A percentile compares a stretch with the other conserved stretches of the same genome.
Evolutionary conservation across 1,284 basidiomycete species (phyloP).

Genomic region (Porodaedalea pini): DNA sequence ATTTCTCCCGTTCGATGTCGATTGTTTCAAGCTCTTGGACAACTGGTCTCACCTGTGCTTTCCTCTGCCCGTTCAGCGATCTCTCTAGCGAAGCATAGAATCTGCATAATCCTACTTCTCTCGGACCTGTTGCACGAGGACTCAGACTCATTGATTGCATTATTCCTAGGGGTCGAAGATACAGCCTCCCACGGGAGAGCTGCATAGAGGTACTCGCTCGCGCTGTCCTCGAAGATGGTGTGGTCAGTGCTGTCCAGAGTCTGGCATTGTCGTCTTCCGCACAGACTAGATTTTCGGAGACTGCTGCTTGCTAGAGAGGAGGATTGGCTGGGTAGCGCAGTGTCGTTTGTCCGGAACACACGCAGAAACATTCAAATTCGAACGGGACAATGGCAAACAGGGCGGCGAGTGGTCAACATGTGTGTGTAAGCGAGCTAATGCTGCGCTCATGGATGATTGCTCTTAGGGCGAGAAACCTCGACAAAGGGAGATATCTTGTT

Average conservation of each 20-base stretch:
- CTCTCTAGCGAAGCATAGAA: neutral
- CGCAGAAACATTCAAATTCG: neutral
- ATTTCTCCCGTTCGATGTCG: neutral
- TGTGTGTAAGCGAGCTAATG: neutral
- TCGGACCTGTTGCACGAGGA: neutral
- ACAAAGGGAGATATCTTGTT: neutral
- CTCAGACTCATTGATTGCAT: neutral
- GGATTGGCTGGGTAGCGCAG: neutral
- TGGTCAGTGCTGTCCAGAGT: neutral
- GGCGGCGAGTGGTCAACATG: neutral
- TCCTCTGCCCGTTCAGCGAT: neutral
- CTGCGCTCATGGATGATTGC: neutral
- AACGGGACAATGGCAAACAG: neutral
- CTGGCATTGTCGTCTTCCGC: neutral
- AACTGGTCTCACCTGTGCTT: neutral
- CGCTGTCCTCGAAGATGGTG: neutral
- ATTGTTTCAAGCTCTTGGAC: neutral
- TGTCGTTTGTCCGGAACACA: neutral
- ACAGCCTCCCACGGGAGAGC: slow-evolving; percentile 13
- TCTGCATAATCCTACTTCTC: neutral
- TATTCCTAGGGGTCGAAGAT: slow-evolving; percentile 9
- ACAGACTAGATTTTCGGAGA: neutral
- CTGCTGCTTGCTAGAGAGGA: neutral
- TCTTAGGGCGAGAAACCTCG: neutral
- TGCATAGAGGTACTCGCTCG: slow-evolving; percentile 16